Evolutionary conservation across 257 asterid species (phyloP), one percentile per base, ranked within the genome.

Genomic region (Lycium barbarum): DNA sequence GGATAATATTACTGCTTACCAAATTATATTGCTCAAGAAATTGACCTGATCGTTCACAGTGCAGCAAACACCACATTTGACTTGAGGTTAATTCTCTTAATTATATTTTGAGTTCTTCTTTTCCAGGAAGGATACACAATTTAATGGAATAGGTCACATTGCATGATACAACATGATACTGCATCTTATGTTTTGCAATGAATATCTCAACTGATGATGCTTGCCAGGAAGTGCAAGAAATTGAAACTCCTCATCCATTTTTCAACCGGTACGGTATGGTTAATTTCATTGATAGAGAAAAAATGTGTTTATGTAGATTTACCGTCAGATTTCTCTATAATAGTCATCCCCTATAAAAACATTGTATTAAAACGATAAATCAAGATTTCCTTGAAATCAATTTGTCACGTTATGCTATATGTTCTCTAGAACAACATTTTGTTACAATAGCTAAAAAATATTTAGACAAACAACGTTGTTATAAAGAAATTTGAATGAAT

Each of bases 171-270:
- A n/a, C n/a, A 54, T 54, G 59, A 54, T 54, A 54, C 14, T 54
- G 12, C 14, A 54, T 54, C 59, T 54, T 47, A 47, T 47, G 8
- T 8, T 10, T 49, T 1, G 49, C 49, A 45, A 45, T 45, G 49
- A 45, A 45, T 45, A 45, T 43, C 40, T 0, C 79, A 43, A 71
- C 57, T 71, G 36, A 71, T 71, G 79, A 18, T 89, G 84, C 91
- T 90, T 84, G 93, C 92, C 51, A 88, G 90, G 87, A 83, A 90
- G 9, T 92, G 95, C 92, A 86, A 72, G 54, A 90, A 91, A 63
- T 86, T 91, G 51, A 82, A 88, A 71, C 90, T 92, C 45, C 85
- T 91, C 43, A 76, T 86, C 9, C 95, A 90, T 17, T 85, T 89
- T 15, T 91, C 79, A 0, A 68, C 7, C 1, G 78, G 78, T 68